Evolutionary conservation across 2,329 filamentous ascomycete genomes (phyloP), one percentile per base, ranked within the genome.

Genomic region (Fusarium sp.): DNA sequence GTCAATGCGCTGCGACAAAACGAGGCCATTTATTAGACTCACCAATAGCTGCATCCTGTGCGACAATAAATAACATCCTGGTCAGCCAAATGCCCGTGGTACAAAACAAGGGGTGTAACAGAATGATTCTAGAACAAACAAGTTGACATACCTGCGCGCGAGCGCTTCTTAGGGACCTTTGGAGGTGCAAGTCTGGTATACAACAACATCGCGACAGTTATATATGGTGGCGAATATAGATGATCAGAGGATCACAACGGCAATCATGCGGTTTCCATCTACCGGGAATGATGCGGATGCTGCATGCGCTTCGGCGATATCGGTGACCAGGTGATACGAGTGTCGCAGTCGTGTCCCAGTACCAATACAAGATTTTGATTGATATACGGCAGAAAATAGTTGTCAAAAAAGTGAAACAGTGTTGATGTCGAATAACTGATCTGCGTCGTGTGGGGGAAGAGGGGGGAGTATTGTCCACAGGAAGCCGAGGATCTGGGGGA

Each of bases 91-190:
- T 33, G 26, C 30, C 9, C 45, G 33, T 44, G 42, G 31, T 58
- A 38, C 47, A 50, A 44, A 18, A 56, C 15, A 36, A 57, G 20
- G 33, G n/a, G 28, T 67, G 65, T 8, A 42, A 66, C 36, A 44
- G 36, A 64, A 69, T 33, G 34, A 8, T 55, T 59, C 52, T 23
- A 47, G 49, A 55, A 62, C 3, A n/a, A 47, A 34, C 13, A n/a
- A 20, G 33, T 52, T 33, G 44, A 67, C 57, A 38, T 57, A 69
- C 70, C 70, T 71, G 70, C 83, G 79, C 86, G 82, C n/a, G 87
- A 89, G 57, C 87, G 82, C 73, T 80, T 83, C 78, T 88, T 89
- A 33, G 86, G 86, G 44, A 82, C 79, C 77, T 88, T 89, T n/a
- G 86, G 85, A 46, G 82, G 77, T 60, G 86, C 86, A 50, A 84